phyloP scores from a whole-genome alignment of 2,329 filamentous ascomycete species.

The Gliomastix tumulicola region DNA sequence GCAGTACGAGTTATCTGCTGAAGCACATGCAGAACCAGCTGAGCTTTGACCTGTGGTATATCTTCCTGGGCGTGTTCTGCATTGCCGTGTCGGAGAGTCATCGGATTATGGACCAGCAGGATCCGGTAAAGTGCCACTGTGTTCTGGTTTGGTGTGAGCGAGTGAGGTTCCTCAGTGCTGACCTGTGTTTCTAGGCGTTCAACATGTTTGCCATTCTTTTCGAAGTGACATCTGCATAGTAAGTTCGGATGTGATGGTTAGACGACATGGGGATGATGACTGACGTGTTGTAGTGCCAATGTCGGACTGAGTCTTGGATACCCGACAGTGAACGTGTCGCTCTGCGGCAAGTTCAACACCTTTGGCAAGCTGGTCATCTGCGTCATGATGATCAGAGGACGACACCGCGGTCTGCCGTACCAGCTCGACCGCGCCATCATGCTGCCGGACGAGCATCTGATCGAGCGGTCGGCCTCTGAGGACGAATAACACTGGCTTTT shows the following conservation, averaged over 20 bases:
- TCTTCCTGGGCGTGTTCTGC: conserved; percentile 27
- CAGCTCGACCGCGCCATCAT: conserved; percentile 24
- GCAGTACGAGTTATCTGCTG: conserved; percentile 19
- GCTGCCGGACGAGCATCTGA: conserved; percentile 10
- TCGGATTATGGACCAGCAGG: conserved; percentile 3
- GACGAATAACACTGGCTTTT: too few relatives aligned
- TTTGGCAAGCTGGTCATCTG: conserved; percentile 28
- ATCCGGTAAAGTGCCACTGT: conserved; percentile 1
- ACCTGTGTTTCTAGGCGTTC: conserved; percentile 3
- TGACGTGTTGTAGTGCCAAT: conserved; percentile 17
- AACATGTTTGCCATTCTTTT: conserved; percentile 6
- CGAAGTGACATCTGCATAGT: conserved; percentile 7
- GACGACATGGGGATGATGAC: not conserved
- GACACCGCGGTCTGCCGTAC: conserved; percentile 25
- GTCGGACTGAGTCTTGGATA: conserved; percentile 26
- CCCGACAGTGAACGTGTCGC: conserved; percentile 17
- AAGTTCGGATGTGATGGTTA: not conserved
- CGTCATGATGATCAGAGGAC: conserved; percentile 27
- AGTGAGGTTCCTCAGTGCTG: too few relatives aligned
- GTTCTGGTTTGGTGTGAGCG: too few relatives aligned
- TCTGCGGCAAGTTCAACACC: conserved; percentile 19
- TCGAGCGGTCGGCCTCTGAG: not conserved
- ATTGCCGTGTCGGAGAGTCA: conserved; percentile 17
- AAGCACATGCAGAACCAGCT: conserved; percentile 28
- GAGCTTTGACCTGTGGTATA: conserved; percentile 33